Conservation (phyloP, 441 rosid genomes). For the Sinapis alba region DNA sequence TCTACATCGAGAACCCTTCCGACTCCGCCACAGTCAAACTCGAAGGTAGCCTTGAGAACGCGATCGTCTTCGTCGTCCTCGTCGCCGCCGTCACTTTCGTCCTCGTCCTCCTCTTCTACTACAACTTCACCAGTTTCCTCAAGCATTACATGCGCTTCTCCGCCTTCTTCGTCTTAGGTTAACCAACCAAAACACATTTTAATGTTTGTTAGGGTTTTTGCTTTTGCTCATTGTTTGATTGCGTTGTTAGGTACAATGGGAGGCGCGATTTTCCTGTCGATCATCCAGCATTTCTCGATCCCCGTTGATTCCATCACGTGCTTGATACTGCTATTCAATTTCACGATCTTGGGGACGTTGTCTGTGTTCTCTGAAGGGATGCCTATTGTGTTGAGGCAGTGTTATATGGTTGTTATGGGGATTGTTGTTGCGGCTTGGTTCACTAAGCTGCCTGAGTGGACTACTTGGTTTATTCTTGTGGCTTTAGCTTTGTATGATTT, state of each 20-base stretch:
- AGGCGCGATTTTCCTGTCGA: slow-evolving; percentile 79
- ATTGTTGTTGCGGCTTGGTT: slow-evolving; percentile 92
- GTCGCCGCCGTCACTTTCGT: slow-evolving; percentile 79
- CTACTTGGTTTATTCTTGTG: slow-evolving; percentile 85
- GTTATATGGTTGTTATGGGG: slow-evolving; percentile 87
- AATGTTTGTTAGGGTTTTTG: background rate
- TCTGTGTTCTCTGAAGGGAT: slow-evolving; percentile 77
- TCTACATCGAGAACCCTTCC: slow-evolving; percentile 81
- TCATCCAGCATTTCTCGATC: slow-evolving; percentile 79
- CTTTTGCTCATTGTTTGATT: background rate
- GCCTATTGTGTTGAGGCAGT: slow-evolving; percentile 80
- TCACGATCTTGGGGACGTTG: slow-evolving; percentile 80
- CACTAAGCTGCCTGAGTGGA: slow-evolving; percentile 93
- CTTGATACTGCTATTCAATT: slow-evolving; percentile 72
- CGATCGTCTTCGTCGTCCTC: slow-evolving; percentile 78
- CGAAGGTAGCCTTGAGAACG: slow-evolving; percentile 83
- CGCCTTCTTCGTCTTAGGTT: slow-evolving; percentile 79
- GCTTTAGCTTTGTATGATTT: slow-evolving; percentile 90
- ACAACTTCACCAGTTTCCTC: slow-evolving; percentile 85
- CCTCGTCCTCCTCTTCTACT: slow-evolving; percentile 85
- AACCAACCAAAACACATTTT: background rate
- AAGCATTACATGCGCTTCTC: slow-evolving; percentile 97
- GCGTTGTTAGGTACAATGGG: slow-evolving; percentile 77
- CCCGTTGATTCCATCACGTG: slow-evolving; percentile 84
- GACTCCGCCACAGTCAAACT: slow-evolving; percentile 77